Evolutionary conservation across 768 basidiomycete genomes (phyloP).

Genomic region (Leucogyrophana mollusca): DNA sequence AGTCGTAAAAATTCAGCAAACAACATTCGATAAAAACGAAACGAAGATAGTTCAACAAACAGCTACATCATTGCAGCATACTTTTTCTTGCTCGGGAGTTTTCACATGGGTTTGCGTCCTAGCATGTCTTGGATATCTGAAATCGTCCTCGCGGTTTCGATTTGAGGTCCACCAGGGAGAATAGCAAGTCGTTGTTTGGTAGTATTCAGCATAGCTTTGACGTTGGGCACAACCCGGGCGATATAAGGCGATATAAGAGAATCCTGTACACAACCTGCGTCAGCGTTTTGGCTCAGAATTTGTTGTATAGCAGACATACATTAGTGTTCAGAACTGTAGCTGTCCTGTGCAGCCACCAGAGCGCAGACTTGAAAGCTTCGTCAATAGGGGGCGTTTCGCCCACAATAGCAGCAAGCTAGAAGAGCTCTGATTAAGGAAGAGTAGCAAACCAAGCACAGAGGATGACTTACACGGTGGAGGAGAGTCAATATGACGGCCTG

Average conservation of each 20-base stretch:
- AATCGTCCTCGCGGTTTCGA: conserved; percentile 69
- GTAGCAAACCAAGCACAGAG: conserved; percentile 2
- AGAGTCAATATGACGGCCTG: conserved; percentile 84
- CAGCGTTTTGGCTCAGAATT: conserved; percentile 1
- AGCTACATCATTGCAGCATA: too few species aligned
- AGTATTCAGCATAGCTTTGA: conserved; percentile 71
- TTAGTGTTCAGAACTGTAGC: conserved; percentile 70
- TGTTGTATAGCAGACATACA: too few species aligned
- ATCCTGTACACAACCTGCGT: conserved; percentile 47
- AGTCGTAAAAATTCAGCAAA: too few species aligned
- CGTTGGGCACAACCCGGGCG: conserved; percentile 76
- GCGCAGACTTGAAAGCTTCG: conserved; percentile 75
- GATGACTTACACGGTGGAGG: conserved; percentile 68
- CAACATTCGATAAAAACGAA: too few species aligned
- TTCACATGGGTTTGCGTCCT: conserved; percentile 36
- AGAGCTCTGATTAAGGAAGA: conserved; percentile 3
- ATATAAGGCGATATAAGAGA: conserved; percentile 81
- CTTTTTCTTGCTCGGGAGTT: too few species aligned
- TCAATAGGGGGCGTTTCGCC: conserved; percentile 76
- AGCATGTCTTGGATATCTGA: conserved; percentile 76
- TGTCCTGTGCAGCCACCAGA: conserved; percentile 87
- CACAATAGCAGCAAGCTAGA: conserved; percentile 69
- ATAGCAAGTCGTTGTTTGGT: conserved; percentile 80
- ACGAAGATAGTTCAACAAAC: too few species aligned
- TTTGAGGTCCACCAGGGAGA: conserved; percentile 67